phyloP scores from a whole-genome alignment of 2,329 filamentous ascomycete genomes.

The Aspergillus fructus region DNA sequence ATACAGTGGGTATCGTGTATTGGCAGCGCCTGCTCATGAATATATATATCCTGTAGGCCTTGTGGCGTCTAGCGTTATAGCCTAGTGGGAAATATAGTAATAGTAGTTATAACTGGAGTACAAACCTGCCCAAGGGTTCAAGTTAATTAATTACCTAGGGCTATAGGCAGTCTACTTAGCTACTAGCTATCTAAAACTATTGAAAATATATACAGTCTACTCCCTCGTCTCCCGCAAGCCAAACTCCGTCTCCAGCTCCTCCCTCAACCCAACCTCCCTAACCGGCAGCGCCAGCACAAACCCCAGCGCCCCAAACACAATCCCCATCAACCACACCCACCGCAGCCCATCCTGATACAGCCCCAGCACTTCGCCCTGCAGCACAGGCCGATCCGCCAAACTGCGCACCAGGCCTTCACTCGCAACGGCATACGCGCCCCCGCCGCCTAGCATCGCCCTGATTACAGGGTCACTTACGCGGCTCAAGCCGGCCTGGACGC shows the following conservation, averaged over 20 bases:
- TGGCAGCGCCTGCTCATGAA: too few species aligned
- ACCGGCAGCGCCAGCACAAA: slow-evolving; percentile 15
- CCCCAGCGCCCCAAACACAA: slow-evolving; percentile 17
- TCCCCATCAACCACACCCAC: slow-evolving; percentile 16
- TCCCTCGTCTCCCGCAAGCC: background rate
- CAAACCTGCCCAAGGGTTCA: too few species aligned
- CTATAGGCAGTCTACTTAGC: too few species aligned
- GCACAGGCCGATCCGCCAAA: background rate
- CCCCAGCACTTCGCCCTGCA: slow-evolving; percentile 1
- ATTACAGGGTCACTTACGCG: slow-evolving; percentile 16
- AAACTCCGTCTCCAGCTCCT: slow-evolving; percentile 18
- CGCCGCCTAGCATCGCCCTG: slow-evolving; percentile 10
- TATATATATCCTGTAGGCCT: too few species aligned
- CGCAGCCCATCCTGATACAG: slow-evolving; percentile 15
- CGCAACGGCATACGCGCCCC: slow-evolving; percentile 23
- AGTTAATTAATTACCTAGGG: too few species aligned
- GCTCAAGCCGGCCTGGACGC: background rate
- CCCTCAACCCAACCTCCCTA: slow-evolving; percentile 18
- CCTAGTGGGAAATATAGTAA: too few species aligned
- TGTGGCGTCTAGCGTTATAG: too few species aligned
- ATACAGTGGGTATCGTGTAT: too few species aligned
- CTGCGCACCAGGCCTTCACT: slow-evolving; percentile 10
- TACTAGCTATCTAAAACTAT: too few species aligned
- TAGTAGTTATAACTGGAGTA: too few species aligned
- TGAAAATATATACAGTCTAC: too few species aligned